Evolutionary conservation across 2,329 filamentous ascomycete species (phyloP).

Genomic region (Neofusicoccum sp.): DNA sequence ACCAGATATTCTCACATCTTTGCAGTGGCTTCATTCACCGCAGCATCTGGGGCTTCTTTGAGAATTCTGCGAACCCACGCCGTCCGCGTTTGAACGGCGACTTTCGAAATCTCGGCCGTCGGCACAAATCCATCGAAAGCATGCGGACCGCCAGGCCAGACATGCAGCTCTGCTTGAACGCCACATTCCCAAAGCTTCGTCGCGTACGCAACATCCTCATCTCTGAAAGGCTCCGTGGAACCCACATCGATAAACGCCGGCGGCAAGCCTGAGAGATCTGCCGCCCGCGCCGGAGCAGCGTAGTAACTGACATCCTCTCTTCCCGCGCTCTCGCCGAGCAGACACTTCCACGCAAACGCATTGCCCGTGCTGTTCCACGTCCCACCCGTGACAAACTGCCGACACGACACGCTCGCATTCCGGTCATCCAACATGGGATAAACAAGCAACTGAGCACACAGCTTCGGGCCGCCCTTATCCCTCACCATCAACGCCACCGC

Average conservation of each 20-base stretch:
- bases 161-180: constrained; percentile 44
- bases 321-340: constrained; percentile 39
- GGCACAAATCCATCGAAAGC: background rate
- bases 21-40: background rate
- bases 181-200: constrained; percentile 41
- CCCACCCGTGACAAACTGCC: constrained; percentile 33
- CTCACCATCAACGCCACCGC: constrained; percentile 40
- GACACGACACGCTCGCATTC: constrained; percentile 32
- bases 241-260: constrained; percentile 47
- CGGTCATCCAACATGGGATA: constrained; percentile 51
- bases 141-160: constrained; percentile 38
- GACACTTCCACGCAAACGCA: constrained; percentile 42
- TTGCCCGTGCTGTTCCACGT: constrained; percentile 42
- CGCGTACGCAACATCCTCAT: constrained; percentile 44
- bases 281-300: constrained; percentile 39
- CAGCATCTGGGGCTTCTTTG: background rate
- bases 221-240: constrained; percentile 45
- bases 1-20: background rate
- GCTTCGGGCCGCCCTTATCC: constrained; percentile 30
- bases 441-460: constrained; percentile 44
- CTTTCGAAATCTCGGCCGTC: background rate
- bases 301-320: constrained; percentile 35
- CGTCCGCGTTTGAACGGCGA: background rate
- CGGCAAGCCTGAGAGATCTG: constrained; percentile 37
- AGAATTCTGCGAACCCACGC: background rate